These are phyloP conservation scores for Passalora sequoiae DNA, from an alignment of 2,329 filamentous ascomycete genomes.

Conservation along the genomic window DNA sequence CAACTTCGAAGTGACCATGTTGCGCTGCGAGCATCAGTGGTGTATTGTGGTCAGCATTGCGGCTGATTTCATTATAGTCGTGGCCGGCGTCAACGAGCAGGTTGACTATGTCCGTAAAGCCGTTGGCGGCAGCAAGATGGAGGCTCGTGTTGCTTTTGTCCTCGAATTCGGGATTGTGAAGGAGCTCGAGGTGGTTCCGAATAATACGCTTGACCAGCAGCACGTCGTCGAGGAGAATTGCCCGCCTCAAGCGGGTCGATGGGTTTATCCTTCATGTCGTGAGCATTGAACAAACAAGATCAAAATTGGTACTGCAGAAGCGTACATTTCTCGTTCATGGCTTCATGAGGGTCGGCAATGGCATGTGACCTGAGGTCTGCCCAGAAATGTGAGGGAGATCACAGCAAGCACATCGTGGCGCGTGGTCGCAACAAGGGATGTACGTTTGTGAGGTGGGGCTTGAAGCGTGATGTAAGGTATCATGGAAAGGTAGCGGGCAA, in stretches of 20 bases:
- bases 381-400: too few species aligned
- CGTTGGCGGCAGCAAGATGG: constrained; percentile 71
- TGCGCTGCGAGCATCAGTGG: constrained; percentile 72
- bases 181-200: constrained; percentile 61
- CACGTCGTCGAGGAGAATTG: constrained; percentile 70
- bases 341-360: constrained; percentile 8
- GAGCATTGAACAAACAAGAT: background rate
- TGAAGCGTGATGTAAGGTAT: too few species aligned
- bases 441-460: too few species aligned
- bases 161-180: constrained; percentile 74
- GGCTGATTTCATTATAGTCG: constrained; percentile 64
- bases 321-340: constrained; percentile 15
- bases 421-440: too few species aligned
- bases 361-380: background rate
- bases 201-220: constrained; percentile 73
- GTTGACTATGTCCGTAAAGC: constrained; percentile 61
- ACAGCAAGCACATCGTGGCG: background rate
- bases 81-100: constrained; percentile 70
- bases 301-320: background rate
- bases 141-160: constrained; percentile 77
- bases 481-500: background rate
- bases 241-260: constrained; percentile 70
- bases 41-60: constrained; percentile 76
- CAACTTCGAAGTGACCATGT: constrained; percentile 66
- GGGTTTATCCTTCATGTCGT: constrained; percentile 68